phyloP scores from a whole-genome alignment of 1,284 basidiomycete species.

The Tetrapyrgos nigripes region DNA sequence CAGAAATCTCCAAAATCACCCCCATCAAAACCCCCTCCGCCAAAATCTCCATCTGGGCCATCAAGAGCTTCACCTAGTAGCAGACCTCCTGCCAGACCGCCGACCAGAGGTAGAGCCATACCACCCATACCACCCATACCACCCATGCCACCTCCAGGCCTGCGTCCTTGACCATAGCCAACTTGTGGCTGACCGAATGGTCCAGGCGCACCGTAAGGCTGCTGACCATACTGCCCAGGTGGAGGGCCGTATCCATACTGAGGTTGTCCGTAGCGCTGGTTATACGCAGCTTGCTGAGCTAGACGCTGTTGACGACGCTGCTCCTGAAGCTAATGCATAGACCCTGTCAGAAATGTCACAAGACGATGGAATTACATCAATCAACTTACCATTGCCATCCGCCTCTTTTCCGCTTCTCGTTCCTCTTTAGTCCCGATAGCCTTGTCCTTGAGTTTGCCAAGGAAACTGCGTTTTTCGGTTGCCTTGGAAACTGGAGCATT shows the following conservation, averaged over 20 bases:
- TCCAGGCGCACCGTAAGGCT: constrained; percentile 13
- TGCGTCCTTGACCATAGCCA: constrained; percentile 4
- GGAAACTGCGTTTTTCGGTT: constrained; percentile 16
- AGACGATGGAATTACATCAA: constrained; percentile 4
- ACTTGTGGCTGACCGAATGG: constrained; percentile 19
- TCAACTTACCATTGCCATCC: constrained; percentile 42
- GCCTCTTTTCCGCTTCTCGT: constrained; percentile 52
- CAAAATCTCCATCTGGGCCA: constrained; percentile 21
- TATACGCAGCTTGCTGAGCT: constrained; percentile 13
- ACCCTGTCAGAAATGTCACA: not conserved
- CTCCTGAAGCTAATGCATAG: constrained; percentile 24
- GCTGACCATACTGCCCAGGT: constrained; percentile 26
- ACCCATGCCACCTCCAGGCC: constrained; percentile 29
- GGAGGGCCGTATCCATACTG: constrained; percentile 25
- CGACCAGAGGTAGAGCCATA: constrained; percentile 57
- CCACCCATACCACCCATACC: constrained; percentile 29
- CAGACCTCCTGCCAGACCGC: constrained; percentile 66
- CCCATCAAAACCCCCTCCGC: constrained; percentile 28
- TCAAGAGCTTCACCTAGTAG: constrained; percentile 57
- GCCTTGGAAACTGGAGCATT: constrained; percentile 4
- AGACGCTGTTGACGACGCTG: constrained; percentile 37
- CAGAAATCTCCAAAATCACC: constrained; percentile 28
- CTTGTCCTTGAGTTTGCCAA: constrained; percentile 67
- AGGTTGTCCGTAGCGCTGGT: constrained; percentile 12
- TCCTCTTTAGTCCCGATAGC: constrained; percentile 69